A percentile compares a stretch with the other conserved stretches of the same genome.
Conservation (phyloP, 2,329 filamentous ascomycete species). For the Curvularia verruculosa region DNA sequence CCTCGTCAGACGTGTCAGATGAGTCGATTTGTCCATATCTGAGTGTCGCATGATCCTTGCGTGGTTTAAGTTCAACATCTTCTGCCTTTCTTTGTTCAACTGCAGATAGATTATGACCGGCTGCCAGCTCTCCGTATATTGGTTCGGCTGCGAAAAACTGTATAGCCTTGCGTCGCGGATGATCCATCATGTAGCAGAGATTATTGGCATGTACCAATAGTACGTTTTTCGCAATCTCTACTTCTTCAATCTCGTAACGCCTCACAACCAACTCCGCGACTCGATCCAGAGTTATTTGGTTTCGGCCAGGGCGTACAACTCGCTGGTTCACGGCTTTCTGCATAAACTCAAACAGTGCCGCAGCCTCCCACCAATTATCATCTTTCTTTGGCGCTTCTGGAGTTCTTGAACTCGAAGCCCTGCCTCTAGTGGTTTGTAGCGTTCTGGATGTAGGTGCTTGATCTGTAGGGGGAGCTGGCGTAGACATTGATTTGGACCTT, state of each 20-base stretch:
- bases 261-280: slow-evolving; percentile 43
- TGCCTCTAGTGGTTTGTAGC: slow-evolving; percentile 10
- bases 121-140: slow-evolving; percentile 41
- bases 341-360: slow-evolving; percentile 49
- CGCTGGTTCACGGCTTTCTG: slow-evolving; percentile 47
- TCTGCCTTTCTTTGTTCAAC: slow-evolving; percentile 41
- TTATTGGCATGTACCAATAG: slow-evolving; percentile 47
- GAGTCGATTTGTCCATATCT: slow-evolving; percentile 32
- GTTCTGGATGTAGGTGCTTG: slow-evolving; percentile 9
- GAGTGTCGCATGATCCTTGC: slow-evolving; percentile 36
- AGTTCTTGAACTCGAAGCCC: slow-evolving; percentile 13
- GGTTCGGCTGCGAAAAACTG: slow-evolving; percentile 41
- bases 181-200: slow-evolving; percentile 48
- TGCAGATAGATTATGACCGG: slow-evolving; percentile 36
- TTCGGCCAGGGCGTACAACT: slow-evolving; percentile 33
- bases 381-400: slow-evolving; percentile 43
- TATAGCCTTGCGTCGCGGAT: slow-evolving; percentile 39
- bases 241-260: slow-evolving; percentile 47
- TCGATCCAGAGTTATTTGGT: slow-evolving; percentile 43
- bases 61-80: slow-evolving; percentile 36
- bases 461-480: slow-evolving; percentile 10
- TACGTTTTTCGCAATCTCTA: slow-evolving; percentile 40
- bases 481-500: slow-evolving; percentile 16
- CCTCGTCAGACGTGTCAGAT: slow-evolving; percentile 32
- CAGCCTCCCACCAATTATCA: slow-evolving; percentile 49